phyloP scores from a whole-genome alignment of 306 rosid species.

The Trifolium dubium region DNA sequence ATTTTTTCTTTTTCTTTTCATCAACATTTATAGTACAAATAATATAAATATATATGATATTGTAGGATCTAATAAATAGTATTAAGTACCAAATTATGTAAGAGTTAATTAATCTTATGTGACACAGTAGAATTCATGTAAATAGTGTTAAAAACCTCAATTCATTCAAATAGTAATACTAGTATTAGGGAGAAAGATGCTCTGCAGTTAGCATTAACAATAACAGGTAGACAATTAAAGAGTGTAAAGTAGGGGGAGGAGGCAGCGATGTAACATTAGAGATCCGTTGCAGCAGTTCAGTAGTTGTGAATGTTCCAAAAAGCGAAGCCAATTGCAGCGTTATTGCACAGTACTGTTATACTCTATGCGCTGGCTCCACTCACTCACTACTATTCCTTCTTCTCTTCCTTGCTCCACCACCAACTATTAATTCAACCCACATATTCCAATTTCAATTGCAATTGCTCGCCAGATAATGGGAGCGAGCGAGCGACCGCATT shows the following conservation, averaged over 20 bases:
- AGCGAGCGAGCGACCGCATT: not conserved
- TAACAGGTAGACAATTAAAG: not conserved
- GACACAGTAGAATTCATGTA: no score
- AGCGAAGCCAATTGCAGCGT: not conserved
- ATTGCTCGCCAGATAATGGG: not conserved
- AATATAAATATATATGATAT: no score
- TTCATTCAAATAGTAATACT: no score
- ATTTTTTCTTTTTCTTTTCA: no score
- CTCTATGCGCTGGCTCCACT: not conserved
- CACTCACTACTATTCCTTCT: not conserved
- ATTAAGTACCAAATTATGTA: no score
- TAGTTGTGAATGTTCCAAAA: not conserved
- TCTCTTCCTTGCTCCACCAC: not conserved
- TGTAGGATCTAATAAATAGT: no score
- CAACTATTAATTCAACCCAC: not conserved
- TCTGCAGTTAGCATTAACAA: no score
- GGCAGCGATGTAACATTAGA: not conserved
- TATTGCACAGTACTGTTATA: not conserved
- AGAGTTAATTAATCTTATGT: no score
- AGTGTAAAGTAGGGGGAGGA: not conserved
- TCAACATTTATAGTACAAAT: no score
- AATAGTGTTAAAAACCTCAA: no score
- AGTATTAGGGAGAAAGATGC: no score
- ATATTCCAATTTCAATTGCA: not conserved
- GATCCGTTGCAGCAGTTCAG: not conserved